Evolutionary conservation across 805 yeast species (phyloP), one percentile per base, ranked within the genome.

Genomic region (Metschnikowia kunwiensis): DNA sequence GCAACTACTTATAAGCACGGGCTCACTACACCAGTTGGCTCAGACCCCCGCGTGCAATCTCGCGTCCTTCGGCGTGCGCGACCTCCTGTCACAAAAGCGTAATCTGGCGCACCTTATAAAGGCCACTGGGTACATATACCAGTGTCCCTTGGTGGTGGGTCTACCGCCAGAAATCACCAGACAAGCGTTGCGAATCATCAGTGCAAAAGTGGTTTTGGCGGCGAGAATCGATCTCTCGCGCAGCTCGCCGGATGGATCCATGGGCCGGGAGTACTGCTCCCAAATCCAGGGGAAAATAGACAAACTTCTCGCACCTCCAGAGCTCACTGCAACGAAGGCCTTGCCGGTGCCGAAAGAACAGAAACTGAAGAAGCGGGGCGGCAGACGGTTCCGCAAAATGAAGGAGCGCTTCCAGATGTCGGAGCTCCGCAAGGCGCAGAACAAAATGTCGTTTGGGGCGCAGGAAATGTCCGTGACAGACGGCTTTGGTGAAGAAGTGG

Each of bases 281-380:
- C 93, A 91, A 37, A 72, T 93, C 2, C 53, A 64, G 14, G 61
- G 63, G 4, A 82, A 82, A 46, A 65, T 93, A 6, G 86, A 79
- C 27, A 86, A 86, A 49, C 59, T 87, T 21, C 72, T 78, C 17
- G 77, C 80, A 5, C 93, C 97, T 0, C 96, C 97, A 0, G 83
- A 80, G 15, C 70, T 69, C 13, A 61, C 64, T 13, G 74, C 72
- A 1, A 66, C 74, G 11, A 79, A 78, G 40, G 81, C 89, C 0
- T 72, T 88, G 32, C 82, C 91, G 0, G 64, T 74, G 4, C 97
- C 96, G 0, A 67, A 76, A 12, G 96, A 88, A 37, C 73, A 71
- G 36, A 77, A 80, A 32, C 79, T 91, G 4, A 86, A 86, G 60
- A 85, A 81, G 49, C 70, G 98, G 50, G 97, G 94, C 1, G 98